Conservation (phyloP, 306 rosid species). For the Quercus glauca region DNA sequence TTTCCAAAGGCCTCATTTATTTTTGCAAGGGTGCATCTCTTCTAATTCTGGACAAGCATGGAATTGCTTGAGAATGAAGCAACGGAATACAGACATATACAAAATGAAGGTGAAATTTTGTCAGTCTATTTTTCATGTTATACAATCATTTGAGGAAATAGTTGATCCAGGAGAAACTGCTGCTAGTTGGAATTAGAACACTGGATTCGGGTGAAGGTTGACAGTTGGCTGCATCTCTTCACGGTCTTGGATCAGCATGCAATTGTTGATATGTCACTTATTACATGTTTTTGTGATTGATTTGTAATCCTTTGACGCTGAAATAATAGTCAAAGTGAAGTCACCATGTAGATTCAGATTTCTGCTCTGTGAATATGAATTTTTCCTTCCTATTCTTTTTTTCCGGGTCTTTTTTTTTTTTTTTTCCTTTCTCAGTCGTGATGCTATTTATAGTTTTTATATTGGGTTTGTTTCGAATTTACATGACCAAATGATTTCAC, state of each 20-base stretch:
- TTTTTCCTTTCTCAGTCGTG: too few species aligned
- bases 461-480: too few species aligned
- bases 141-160: constrained; percentile 5
- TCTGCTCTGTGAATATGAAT: not conserved
- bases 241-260: constrained; percentile 5
- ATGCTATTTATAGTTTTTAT: too few species aligned
- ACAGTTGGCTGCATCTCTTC: constrained; percentile 18
- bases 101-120: constrained; percentile 11
- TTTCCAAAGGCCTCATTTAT: constrained; percentile 7
- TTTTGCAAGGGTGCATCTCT: constrained; percentile 32
- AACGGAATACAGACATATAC: constrained; percentile 12
- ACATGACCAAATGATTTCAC: too few species aligned
- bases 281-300: constrained; percentile 13
- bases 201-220: constrained; percentile 7
- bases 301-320: not conserved
- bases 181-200: constrained; percentile 21
- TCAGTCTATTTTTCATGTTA: not conserved
- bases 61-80: constrained; percentile 25
- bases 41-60: constrained; percentile 5
- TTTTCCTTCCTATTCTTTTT: not conserved
- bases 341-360: constrained; percentile 35
- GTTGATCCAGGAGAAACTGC: constrained; percentile 24
- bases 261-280: constrained; percentile 4
- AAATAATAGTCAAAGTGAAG: constrained; percentile 24
- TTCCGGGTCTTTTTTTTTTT: too few species aligned